phyloP scores from a whole-genome alignment of 768 basidiomycete genomes.

The Boletus reticuloceps region DNA sequence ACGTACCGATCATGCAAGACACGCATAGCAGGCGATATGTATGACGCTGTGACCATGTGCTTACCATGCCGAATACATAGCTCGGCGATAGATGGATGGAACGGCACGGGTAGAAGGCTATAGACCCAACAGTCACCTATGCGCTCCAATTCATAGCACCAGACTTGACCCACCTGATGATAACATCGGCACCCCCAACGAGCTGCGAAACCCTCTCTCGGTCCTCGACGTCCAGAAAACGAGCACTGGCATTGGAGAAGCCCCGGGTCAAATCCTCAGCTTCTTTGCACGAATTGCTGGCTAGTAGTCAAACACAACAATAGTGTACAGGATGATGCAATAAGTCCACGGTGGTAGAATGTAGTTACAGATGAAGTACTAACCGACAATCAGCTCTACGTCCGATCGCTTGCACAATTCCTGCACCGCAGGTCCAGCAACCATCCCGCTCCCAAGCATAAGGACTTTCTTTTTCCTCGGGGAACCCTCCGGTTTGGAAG shows the following conservation, averaged over 20 bases:
- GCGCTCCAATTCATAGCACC: neutral
- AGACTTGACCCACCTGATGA: slow-evolving; percentile 66
- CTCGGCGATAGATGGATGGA: slow-evolving; percentile 72
- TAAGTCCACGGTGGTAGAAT: slow-evolving; percentile 13
- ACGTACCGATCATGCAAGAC: slow-evolving; percentile 58
- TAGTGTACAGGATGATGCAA: slow-evolving; percentile 10
- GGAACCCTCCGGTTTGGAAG: neutral
- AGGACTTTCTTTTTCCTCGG: slow-evolving; percentile 62
- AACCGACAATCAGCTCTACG: slow-evolving; percentile 75
- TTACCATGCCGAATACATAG: slow-evolving; percentile 66
- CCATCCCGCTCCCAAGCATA: slow-evolving; percentile 93
- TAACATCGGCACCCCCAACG: slow-evolving; percentile 67
- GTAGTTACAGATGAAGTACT: slow-evolving; percentile 29
- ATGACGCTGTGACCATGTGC: slow-evolving; percentile 90
- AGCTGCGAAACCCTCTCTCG: slow-evolving; percentile 44
- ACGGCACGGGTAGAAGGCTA: slow-evolving; percentile 76
- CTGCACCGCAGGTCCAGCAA: slow-evolving; percentile 84
- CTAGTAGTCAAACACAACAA: slow-evolving; percentile 38
- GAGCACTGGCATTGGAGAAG: slow-evolving; percentile 51
- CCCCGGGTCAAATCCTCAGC: slow-evolving; percentile 43
- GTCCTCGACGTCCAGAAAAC: slow-evolving; percentile 61
- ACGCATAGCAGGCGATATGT: slow-evolving; percentile 78
- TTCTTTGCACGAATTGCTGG: slow-evolving; percentile 68
- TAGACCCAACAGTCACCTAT: neutral
- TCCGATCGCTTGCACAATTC: slow-evolving; percentile 62